phyloP scores from a whole-genome alignment of 306 rosid genomes.

The Cicer arietinum region DNA sequence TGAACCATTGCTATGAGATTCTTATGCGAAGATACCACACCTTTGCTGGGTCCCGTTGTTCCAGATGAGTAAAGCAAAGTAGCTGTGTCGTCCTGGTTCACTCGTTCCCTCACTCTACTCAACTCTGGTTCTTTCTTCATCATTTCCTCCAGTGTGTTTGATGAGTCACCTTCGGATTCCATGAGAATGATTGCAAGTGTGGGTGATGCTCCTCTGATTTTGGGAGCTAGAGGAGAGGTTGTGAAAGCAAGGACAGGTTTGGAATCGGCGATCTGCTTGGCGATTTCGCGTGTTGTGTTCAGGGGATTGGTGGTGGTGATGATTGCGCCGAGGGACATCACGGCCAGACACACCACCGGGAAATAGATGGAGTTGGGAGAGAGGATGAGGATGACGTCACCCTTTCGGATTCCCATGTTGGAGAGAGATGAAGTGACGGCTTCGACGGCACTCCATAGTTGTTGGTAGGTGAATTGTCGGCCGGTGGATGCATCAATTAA shows the following conservation, averaged over 20 bases:
- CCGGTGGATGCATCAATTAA: slow-evolving; percentile 87
- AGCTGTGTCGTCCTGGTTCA: slow-evolving; percentile 81
- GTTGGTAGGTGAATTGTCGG: slow-evolving; percentile 58
- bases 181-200: slow-evolving; percentile 65
- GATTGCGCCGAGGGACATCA: slow-evolving; percentile 88
- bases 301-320: slow-evolving; percentile 93
- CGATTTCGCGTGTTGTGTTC: slow-evolving; percentile 77
- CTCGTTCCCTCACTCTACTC: slow-evolving; percentile 46
- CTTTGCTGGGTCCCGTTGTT: slow-evolving; percentile 91
- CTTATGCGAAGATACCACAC: slow-evolving; percentile 82
- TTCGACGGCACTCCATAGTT: slow-evolving; percentile 73
- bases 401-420: slow-evolving; percentile 70
- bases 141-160: slow-evolving; percentile 54
- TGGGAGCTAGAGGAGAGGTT: slow-evolving; percentile 54
- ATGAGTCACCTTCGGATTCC: neutral
- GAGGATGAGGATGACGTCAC: slow-evolving; percentile 76
- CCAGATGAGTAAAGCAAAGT: slow-evolving; percentile 87
- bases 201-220: slow-evolving; percentile 53
- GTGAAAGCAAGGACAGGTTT: slow-evolving; percentile 83
- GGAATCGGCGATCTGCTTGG: slow-evolving; percentile 80
- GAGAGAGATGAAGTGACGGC: slow-evolving; percentile 65
- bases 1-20: slow-evolving; percentile 75
- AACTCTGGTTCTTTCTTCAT: slow-evolving; percentile 47
- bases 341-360: slow-evolving; percentile 81
- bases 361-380: slow-evolving; percentile 85